These are phyloP conservation scores for Aquanectria penicillioides DNA, from an alignment of 2,329 filamentous ascomycete species.

Conservation along the genomic window DNA sequence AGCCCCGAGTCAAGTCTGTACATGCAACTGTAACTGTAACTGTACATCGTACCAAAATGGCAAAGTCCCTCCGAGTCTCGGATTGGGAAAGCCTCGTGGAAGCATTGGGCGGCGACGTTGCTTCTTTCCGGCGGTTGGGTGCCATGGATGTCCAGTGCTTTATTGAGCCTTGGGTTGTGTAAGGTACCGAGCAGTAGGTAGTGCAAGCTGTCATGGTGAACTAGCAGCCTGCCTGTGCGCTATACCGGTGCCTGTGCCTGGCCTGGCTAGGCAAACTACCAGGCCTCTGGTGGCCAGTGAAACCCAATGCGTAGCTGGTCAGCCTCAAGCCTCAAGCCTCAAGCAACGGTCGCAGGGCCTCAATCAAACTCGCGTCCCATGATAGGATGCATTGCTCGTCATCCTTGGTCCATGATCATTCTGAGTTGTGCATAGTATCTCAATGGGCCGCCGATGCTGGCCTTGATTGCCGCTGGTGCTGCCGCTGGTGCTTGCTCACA, in stretches of 20 bases:
- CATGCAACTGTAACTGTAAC: not conserved
- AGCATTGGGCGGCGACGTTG: slow-evolving; percentile 20
- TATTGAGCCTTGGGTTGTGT: too few species aligned
- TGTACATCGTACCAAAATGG: too few species aligned
- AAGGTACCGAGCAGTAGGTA: too few species aligned
- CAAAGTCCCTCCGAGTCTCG: not conserved
- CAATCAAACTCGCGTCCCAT: not conserved
- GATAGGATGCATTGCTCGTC: not conserved
- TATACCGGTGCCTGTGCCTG: slow-evolving; percentile 1
- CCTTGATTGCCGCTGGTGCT: not conserved
- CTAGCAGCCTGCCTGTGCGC: too few species aligned
- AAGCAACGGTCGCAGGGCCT: not conserved
- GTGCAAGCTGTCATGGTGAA: too few species aligned
- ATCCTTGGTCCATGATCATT: not conserved
- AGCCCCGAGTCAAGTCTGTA: slow-evolving; percentile 6
- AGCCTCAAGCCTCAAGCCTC: slow-evolving; percentile 1
- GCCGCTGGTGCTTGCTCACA: not conserved
- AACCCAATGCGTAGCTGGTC: not conserved
- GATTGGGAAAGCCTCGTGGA: slow-evolving; percentile 3
- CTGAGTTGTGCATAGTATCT: too few species aligned
- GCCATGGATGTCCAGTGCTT: not conserved
- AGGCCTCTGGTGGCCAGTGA: slow-evolving; percentile 7
- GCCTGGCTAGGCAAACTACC: not conserved
- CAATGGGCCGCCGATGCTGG: too few species aligned
- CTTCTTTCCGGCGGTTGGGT: not conserved